Evolutionary conservation across 768 basidiomycete genomes (phyloP), one percentile per base, ranked within the genome.

Genomic region (Amyloporia xantha): DNA sequence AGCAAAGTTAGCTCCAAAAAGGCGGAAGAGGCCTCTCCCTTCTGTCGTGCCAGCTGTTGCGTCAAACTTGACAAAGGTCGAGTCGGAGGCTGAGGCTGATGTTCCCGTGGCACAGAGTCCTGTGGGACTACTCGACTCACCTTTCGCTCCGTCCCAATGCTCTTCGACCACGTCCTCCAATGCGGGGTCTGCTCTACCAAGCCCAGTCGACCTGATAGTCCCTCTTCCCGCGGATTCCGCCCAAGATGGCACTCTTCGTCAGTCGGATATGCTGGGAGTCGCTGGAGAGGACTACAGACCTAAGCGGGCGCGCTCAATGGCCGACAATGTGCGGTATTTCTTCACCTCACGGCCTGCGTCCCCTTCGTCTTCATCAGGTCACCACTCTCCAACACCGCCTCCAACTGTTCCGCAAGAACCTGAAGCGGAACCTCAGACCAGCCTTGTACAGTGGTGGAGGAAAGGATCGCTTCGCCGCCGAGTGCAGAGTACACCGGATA

Each of bases 281-380:
- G 55, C 42, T 41, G 60, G 44, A 37, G 57, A 55, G n/a, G 55
- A 54, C 40, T 64, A 48, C 42, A 56, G 53, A 21, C 74, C 73
- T 10, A 73, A 72, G 53, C 68, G 74, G 36, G 66, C 71, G 43
- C 68, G 74, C 23, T 81, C 79, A 12, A 72, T 86, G 64, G 76
- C 81, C 41, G 78, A 75, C 54, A 82, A 79, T 55, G 77, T 86
- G 48, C 76, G 72, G 55, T 78, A 71, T 17, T 68, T 86, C 45
- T 84, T 86, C 56, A 65, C 70, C 23, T 68, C 77, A 44, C 76
- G 74, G 1, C 64, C 77, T 4, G 49, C 59, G 12, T 72, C 77
- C 13, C 69, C 77, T 4, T 57, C 66, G 13, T 58, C 55, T 4
- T 51, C 53, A 4, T 46, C 47, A 9, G 39, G 41, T 11, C 47